Evolutionary conservation across 1,284 basidiomycete species (phyloP).

Genomic region (Bjerkandera adusta): DNA sequence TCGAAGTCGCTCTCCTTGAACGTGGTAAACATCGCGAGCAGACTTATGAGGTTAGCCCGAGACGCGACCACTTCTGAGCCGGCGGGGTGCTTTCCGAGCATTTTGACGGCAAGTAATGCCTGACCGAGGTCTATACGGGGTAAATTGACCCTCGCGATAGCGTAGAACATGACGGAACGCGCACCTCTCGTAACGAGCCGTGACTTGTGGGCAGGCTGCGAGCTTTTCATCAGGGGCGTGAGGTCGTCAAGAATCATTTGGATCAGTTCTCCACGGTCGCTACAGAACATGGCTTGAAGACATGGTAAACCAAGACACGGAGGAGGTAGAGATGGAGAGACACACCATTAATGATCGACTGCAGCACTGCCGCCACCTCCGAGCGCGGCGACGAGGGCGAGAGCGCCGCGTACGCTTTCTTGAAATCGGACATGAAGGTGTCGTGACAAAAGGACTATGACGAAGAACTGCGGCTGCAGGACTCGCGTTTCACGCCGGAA

Average conservation of each 20-base stretch:
- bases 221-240: conserved; percentile 36
- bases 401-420: conserved; percentile 44
- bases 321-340: neutral
- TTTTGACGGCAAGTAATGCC: conserved; percentile 74
- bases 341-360: conserved; percentile 47
- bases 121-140: conserved; percentile 49
- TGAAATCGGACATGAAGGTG: conserved; percentile 28
- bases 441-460: neutral
- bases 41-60: conserved; percentile 47
- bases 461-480: neutral
- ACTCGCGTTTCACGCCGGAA: neutral
- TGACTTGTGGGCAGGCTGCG: conserved; percentile 35
- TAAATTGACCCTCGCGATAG: neutral
- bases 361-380: conserved; percentile 45
- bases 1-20: conserved; percentile 59
- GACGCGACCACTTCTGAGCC: conserved; percentile 66
- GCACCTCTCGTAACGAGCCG: conserved; percentile 54
- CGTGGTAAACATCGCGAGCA: conserved; percentile 47
- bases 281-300: conserved; percentile 19
- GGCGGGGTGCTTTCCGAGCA: conserved; percentile 66
- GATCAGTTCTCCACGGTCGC: conserved; percentile 49
- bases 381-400: conserved; percentile 41
- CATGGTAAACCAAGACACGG: neutral
- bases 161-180: neutral
- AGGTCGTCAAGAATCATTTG: conserved; percentile 56